These are phyloP conservation scores for Gracilariopsis chorda DNA, from an alignment of 23 red algal genomes.

Conservation along the genomic window DNA sequence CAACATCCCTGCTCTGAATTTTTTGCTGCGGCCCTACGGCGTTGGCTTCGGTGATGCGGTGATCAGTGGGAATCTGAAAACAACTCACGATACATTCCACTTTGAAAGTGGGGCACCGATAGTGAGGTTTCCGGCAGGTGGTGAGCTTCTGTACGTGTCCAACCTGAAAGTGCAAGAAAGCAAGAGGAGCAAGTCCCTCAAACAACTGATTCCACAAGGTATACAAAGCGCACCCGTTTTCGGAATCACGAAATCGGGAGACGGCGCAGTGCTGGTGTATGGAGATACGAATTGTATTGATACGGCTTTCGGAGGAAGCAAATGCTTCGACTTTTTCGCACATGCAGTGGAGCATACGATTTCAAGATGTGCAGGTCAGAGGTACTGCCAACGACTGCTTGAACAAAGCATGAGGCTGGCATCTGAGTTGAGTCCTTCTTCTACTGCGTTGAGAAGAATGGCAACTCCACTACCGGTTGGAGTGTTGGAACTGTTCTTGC, in stretches of 20 bases:
- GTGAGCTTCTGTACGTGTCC: constrained; percentile 45
- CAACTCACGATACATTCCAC: constrained; percentile 6
- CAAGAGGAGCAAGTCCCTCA: background rate
- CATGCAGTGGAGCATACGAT: constrained; percentile 41
- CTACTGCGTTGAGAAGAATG: background rate
- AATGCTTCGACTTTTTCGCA: constrained; percentile 59
- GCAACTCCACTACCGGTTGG: constrained; percentile 7
- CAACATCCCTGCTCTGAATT: constrained; percentile 76
- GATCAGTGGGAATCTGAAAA: constrained; percentile 47
- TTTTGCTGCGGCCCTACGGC: constrained; percentile 53
- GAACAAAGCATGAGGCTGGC: background rate
- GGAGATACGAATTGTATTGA: constrained; percentile 92
- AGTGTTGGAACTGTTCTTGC: background rate
- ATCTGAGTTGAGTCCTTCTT: background rate
- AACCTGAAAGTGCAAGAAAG: background rate
- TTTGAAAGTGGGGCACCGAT: constrained; percentile 62
- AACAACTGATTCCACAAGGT: background rate
- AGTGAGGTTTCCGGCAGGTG: constrained; percentile 57
- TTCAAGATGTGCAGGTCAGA: constrained; percentile 7
- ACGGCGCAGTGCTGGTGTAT: constrained; percentile 63
- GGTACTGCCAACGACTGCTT: constrained; percentile 14
- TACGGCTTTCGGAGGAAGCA: constrained; percentile 57
- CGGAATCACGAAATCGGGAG: constrained; percentile 37
- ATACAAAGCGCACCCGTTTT: constrained; percentile 22
- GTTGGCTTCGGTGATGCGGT: constrained; percentile 79